These are phyloP conservation scores for Xylaria venustula DNA, from an alignment of 495 filamentous ascomycete genomes.

Conservation along the genomic window DNA sequence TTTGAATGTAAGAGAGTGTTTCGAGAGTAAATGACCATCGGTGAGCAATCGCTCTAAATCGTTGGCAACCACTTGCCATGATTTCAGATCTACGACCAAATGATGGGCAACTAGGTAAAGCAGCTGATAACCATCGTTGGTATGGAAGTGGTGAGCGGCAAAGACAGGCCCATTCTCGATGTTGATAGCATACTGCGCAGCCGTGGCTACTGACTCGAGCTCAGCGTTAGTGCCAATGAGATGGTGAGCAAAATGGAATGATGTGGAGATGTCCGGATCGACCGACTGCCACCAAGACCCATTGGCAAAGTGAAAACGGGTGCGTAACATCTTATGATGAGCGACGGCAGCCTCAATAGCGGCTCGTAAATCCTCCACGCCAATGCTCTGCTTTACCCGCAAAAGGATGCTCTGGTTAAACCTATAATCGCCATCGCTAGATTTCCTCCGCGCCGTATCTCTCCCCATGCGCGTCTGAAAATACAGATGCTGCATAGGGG, in stretches of 20 bases:
- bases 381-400: conserved; percentile 50
- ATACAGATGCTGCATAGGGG: conserved; percentile 71
- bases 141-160: conserved; percentile 49
- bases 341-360: conserved; percentile 59
- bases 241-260: conserved; percentile 40
- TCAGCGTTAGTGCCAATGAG: conserved; percentile 36
- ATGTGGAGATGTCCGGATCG: conserved; percentile 35
- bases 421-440: conserved; percentile 57
- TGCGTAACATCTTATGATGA: conserved; percentile 72
- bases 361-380: conserved; percentile 45
- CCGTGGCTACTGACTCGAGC: conserved; percentile 36
- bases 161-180: conserved; percentile 32
- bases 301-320: conserved; percentile 51
- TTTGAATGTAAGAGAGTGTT: conserved; percentile 57
- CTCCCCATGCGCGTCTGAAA: conserved; percentile 54
- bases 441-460: conserved; percentile 32
- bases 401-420: conserved; percentile 73
- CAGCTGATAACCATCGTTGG: conserved; percentile 45
- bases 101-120: conserved; percentile 69
- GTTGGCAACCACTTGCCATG: conserved; percentile 66
- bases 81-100: conserved; percentile 67
- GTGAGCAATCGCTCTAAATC: conserved; percentile 64
- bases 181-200: conserved; percentile 41
- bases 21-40: conserved; percentile 41
- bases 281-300: conserved; percentile 44